phyloP scores from a whole-genome alignment of 31 red algal genomes.

The Endocladia muricata region DNA sequence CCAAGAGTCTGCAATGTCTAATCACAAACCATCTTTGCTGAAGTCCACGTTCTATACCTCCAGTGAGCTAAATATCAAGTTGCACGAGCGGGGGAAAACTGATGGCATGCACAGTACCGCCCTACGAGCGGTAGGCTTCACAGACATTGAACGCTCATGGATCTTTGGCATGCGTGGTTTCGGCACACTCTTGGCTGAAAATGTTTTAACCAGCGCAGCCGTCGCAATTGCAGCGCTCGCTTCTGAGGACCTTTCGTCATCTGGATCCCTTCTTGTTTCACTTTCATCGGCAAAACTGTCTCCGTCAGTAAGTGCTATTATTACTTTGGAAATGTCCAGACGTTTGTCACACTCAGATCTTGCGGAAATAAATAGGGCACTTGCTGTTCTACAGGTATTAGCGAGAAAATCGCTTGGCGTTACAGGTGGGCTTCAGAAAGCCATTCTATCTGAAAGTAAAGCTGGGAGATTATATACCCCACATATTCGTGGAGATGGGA shows the following conservation, averaged over 20 bases:
- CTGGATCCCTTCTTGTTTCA: constrained; percentile 65
- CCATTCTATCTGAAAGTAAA: constrained; percentile 33
- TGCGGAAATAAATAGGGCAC: constrained; percentile 59
- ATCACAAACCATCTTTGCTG: constrained; percentile 21
- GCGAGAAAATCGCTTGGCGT: constrained; percentile 34
- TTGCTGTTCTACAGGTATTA: constrained; percentile 65
- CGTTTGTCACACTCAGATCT: constrained; percentile 59
- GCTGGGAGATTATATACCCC: constrained; percentile 53
- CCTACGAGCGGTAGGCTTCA: no score
- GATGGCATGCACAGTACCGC: no score
- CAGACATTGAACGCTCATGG: constrained; percentile 25
- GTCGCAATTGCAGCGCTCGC: constrained; percentile 49
- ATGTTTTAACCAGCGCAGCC: constrained; percentile 26
- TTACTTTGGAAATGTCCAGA: constrained; percentile 50
- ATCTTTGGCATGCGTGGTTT: constrained; percentile 48
- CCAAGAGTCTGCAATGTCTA: constrained; percentile 18
- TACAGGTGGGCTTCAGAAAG: constrained; percentile 18
- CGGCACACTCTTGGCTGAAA: constrained; percentile 30
- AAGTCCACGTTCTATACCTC: neutral
- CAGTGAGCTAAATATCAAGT: no score
- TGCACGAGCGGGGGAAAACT: no score
- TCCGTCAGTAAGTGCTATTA: constrained; percentile 42
- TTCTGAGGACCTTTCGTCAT: constrained; percentile 37
- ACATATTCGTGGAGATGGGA: constrained; percentile 26
- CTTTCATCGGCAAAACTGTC: constrained; percentile 39